Base-by-base conservation (phyloP, 768 basidiomycete genomes). In the Scleroderma citrinum region DNA sequence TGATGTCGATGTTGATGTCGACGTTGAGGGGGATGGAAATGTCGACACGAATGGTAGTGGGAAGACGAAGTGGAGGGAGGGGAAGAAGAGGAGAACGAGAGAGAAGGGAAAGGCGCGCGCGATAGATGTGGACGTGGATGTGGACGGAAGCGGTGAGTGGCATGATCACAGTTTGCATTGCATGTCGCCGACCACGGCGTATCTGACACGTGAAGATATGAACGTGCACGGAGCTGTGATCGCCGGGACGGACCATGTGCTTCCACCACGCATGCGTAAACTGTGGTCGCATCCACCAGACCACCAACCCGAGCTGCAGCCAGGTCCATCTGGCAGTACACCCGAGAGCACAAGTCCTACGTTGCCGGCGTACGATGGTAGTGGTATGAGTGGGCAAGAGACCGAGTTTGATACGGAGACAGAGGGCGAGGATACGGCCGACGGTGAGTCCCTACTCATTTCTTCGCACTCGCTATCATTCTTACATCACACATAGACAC, bases 201-300 rank as follows among this genome's bases (percentile, higher is more conserved):
- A 5, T 8, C 26, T 8, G 26, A 8, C 26, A 8, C 8, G 8
- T 29, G 26, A 3, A 35, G 34, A 35, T 35, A 13, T 13, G 34
- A 12, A 35, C 31, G 31, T 32, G 31, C 7, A 32, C 34, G 13
- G 13, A 6, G 5, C 34, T 35, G 6, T 29, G 26, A 29, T 3
- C 34, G 5, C 13, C 5, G 34, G 34, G n/a, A 16, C 43, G 43
- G 32, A 58, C 47, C 72, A 72, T 11, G 66, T 64, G 43, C 71
- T 85, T 56, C 83, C 83, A 5, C 82, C 83, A 3, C 81, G 80
- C 64, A 76, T 85, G 76, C 71, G 83, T 34, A 85, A 81, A 53
- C 53, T 53, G 3, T 71, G 71, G 73, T 57, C 65, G 20, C 63
- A 59, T 17, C 46, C 16, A 21, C n/a, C n/a, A n/a, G n/a, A n/a